These are phyloP conservation scores for Calonectria pseudoturangicola DNA, from an alignment of 2,329 filamentous ascomycete genomes.

Conservation along the genomic window DNA sequence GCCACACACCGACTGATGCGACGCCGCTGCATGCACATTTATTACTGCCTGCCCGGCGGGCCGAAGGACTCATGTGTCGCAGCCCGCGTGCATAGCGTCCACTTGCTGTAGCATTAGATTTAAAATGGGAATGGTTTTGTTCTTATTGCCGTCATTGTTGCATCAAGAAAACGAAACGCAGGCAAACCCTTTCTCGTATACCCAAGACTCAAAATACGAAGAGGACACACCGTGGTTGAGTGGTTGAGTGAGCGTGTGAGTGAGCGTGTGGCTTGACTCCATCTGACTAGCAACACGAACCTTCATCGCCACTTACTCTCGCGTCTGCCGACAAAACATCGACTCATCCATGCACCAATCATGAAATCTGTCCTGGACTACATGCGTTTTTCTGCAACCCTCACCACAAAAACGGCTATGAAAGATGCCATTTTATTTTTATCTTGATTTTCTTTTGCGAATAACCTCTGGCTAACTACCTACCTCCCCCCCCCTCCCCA, in stretches of 20 bases:
- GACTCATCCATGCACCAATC: neutral
- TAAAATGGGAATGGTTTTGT: too few relatives aligned
- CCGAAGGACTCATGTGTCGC: too few relatives aligned
- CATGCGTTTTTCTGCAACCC: neutral
- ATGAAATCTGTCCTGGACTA: conserved; percentile 25
- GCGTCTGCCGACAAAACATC: neutral
- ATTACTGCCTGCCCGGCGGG: too few relatives aligned
- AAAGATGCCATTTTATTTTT: neutral
- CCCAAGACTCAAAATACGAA: too few relatives aligned
- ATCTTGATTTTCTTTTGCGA: neutral
- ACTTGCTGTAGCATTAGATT: too few relatives aligned
- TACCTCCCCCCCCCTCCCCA: neutral
- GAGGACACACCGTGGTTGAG: neutral
- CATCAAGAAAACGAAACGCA: too few relatives aligned
- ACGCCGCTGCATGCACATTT: too few relatives aligned
- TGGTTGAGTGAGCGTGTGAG: neutral
- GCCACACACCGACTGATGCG: too few relatives aligned
- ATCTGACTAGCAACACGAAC: conserved; percentile 11
- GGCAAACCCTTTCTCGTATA: too few relatives aligned
- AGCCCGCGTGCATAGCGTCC: too few relatives aligned
- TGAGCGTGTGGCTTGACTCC: neutral
- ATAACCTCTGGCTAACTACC: neutral
- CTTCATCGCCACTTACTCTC: conserved; percentile 14
- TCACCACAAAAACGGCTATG: neutral
- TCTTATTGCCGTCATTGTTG: too few relatives aligned